Base-by-base conservation (phyloP, 345 rosid genomes). In the Laguncularia racemosa region DNA sequence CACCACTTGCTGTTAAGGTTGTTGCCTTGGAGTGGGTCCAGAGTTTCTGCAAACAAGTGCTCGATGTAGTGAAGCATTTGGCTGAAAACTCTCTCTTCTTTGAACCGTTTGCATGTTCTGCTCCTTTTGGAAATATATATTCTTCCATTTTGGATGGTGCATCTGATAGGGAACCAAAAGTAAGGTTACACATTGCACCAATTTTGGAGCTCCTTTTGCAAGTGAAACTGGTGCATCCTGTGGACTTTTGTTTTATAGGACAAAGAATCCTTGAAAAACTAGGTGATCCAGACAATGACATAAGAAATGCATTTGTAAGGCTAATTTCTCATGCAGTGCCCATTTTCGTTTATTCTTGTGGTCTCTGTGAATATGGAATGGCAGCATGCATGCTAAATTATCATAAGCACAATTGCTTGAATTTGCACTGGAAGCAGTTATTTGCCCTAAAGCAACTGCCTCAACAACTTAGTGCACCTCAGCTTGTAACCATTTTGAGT, bases 401-500 rank as follows among this genome's bases (percentile, higher is more conserved):
- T 61, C 74, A 72, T 62, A 23, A 64, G 64, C 77, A 78, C 51
- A 73, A 70, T 57, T 62, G 66, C 52, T 76, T 80, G 49, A 67
- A 73, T 73, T 69, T 85, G 83, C 79, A 76, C 71, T 91, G 97
- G 97, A 91, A 84, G 74, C 91, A 85, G 73, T 73, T 84, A 51
- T 84, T 91, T 82, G 71, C 96, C 68, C 75, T 91, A 72, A 88
- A 79, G 81, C 95, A 80, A 71, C 67, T 80, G 20, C 78, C 63
- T 51, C 85, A 74, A 67, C 91, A 79, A 67, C 83, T 91, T 71
- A 85, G 83, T 58, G 86, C 91, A 16, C 96, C 88, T 67, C 96
- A 91, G 74, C 91, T 88, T 62, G 91, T 91, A 66, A 77, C 95
- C 53, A 75, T 91, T 80, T 73, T 91, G 80, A 88, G 95, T 68